These are phyloP conservation scores for Puccinia polysora DNA, from an alignment of 1,284 basidiomycete species.

Conservation along the genomic window DNA sequence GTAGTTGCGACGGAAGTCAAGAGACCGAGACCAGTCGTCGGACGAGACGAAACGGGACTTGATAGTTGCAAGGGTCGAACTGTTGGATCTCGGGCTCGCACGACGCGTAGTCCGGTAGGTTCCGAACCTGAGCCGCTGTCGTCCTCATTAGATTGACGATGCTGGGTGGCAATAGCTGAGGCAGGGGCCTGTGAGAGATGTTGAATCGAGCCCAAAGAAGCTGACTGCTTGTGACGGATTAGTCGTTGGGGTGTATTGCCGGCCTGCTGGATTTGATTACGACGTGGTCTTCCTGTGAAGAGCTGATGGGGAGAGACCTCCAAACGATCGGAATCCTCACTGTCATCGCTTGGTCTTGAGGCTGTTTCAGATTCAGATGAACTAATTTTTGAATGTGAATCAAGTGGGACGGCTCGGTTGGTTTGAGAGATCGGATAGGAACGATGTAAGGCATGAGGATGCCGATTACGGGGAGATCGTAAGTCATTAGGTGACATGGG, in stretches of 20 bases:
- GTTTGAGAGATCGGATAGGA: slow-evolving; percentile 14
- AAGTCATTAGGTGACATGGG: background rate
- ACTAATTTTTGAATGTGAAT: background rate
- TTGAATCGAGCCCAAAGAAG: slow-evolving; percentile 35
- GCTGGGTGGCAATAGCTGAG: background rate
- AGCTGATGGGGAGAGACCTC: slow-evolving; percentile 7
- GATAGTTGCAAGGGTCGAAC: background rate
- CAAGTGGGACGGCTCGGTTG: background rate
- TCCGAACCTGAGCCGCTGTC: background rate
- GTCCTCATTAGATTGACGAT: background rate
- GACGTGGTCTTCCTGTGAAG: background rate
- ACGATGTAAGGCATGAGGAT: background rate
- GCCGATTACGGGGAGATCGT: background rate
- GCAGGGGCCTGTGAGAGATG: background rate
- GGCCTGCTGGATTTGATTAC: background rate
- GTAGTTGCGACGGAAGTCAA: background rate
- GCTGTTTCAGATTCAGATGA: background rate
- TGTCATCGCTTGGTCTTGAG: slow-evolving; percentile 16
- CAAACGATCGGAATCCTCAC: slow-evolving; percentile 11
- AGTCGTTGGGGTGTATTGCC: slow-evolving; percentile 29
- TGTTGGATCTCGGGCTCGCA: slow-evolving; percentile 2
- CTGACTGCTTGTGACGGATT: slow-evolving; percentile 38
- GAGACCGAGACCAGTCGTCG: too few relatives aligned
- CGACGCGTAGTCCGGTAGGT: background rate
- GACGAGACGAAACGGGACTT: background rate